Base-by-base conservation (phyloP, 1,284 basidiomycete genomes). In the Gymnopus androsaceus region DNA sequence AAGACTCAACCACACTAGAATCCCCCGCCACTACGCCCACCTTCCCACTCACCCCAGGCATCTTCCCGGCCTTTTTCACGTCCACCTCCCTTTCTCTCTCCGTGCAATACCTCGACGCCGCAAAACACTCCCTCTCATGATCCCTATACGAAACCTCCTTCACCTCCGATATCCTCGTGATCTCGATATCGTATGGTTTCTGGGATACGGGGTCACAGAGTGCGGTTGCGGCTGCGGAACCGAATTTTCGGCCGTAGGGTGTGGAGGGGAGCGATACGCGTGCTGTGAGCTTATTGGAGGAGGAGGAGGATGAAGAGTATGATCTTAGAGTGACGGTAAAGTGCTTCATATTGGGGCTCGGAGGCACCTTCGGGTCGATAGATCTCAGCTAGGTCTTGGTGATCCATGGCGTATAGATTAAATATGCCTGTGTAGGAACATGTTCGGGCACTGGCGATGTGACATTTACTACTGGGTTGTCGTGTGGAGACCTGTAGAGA, bases 381-480 rank as follows among this genome's bases (percentile, higher is more conserved):
- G 37, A 52, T 44, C 19, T 44, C 27, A 40, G 28, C 41, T 14
- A 52, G 17, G 50, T 42, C 37, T 21, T 41, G 50, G 4, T 42
- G 41, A 23, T 44, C 50, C 50, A 52, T 52, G 27, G 50, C 50
- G 50, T 52, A 52, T 5, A 52, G 19, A n/a, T 52, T n/a, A 28
- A 52, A 52, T 12, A 7, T 5, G 40, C 50, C 50, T n/a, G 7
- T 38, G 23, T 50, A 50, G 15, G 48, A 50, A 17, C 34, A 50
- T 4, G 14, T 17, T 27, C 8, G 46, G 28, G 28, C 4, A 19
- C n/a, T 5, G 2, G 19, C 14, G 28, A 9, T 17, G 4, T 1
- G 28, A 19, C 4, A 8, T 46, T 46, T 6, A 23, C 3, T 46
- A 8, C 9, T 34, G 11, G 3, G 12, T 33, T 23, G n/a, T n/a